Evolutionary conservation across 2,329 filamentous ascomycete genomes (phyloP).

Genomic region (Salinomyces thailandicus): DNA sequence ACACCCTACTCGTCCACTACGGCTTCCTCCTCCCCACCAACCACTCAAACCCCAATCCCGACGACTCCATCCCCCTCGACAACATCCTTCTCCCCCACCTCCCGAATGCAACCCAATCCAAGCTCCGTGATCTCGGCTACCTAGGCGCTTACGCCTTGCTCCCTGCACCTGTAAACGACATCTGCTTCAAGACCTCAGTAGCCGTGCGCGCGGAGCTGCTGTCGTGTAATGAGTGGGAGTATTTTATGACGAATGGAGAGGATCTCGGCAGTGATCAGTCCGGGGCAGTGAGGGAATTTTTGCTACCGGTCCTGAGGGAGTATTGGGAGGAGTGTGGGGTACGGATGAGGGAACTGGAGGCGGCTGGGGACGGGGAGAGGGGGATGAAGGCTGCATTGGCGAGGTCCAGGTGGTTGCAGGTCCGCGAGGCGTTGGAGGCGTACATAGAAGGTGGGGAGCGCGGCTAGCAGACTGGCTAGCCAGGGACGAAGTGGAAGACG

Average conservation of each 20-base stretch:
- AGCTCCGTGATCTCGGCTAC: constrained; percentile 35
- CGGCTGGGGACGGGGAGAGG: neutral
- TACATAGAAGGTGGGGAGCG: constrained; percentile 8
- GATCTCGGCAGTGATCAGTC: constrained; percentile 22
- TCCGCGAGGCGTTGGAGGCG: constrained; percentile 14
- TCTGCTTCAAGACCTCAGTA: constrained; percentile 38
- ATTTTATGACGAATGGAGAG: constrained; percentile 27
- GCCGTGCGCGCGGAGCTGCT: constrained; percentile 28
- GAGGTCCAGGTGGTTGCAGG: constrained; percentile 29
- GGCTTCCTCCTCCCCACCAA: constrained; percentile 30
- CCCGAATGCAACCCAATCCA: constrained; percentile 19
- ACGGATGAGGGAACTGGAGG: neutral
- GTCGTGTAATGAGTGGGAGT: constrained; percentile 30
- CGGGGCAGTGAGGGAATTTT: constrained; percentile 14
- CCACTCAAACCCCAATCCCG: constrained; percentile 18
- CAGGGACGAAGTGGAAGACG: too few species aligned
- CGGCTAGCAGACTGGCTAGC: too few species aligned
- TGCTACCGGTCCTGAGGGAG: constrained; percentile 2
- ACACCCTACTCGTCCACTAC: constrained; percentile 61
- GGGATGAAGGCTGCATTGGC: constrained; percentile 10
- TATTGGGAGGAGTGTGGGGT: constrained; percentile 7
- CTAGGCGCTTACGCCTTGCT: constrained; percentile 28
- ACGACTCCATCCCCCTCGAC: constrained; percentile 34
- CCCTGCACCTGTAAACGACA: constrained; percentile 19
- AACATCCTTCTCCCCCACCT: constrained; percentile 31